Percentiles rank a stretch among this genome's conserved stretches.
These are phyloP conservation scores for Paraphaeosphaeria sporulosa DNA, from an alignment of 2,329 filamentous ascomycete genomes.

Conservation along the genomic window DNA sequence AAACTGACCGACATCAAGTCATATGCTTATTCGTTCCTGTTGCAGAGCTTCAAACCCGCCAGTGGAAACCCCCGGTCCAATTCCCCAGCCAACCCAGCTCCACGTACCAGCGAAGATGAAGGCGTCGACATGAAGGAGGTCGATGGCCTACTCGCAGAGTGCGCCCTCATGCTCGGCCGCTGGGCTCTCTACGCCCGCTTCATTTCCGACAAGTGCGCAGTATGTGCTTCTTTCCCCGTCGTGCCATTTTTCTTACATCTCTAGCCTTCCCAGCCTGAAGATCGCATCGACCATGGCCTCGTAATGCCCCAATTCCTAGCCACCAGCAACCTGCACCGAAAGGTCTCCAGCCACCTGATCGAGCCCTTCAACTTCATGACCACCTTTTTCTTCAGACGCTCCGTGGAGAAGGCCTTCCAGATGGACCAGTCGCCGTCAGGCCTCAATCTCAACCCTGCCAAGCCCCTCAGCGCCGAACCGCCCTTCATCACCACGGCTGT, in stretches of 20 bases:
- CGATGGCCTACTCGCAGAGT: slow-evolving; percentile 85
- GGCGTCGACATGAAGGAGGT: slow-evolving; percentile 96
- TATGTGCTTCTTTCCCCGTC: slow-evolving; percentile 54
- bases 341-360: slow-evolving; percentile 76
- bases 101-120: slow-evolving; percentile 82
- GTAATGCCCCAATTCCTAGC: slow-evolving; percentile 75
- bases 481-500: slow-evolving; percentile 95
- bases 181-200: slow-evolving; percentile 96
- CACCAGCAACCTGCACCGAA: slow-evolving; percentile 81
- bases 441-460: slow-evolving; percentile 77
- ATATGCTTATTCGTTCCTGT: slow-evolving; percentile 95
- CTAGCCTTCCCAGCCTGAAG: slow-evolving; percentile 54
- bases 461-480: slow-evolving; percentile 75
- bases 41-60: slow-evolving; percentile 82
- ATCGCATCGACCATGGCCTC: slow-evolving; percentile 63
- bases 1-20: slow-evolving; percentile 95
- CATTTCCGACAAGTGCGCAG: slow-evolving; percentile 82
- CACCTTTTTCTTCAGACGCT: slow-evolving; percentile 94
- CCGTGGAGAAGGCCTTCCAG: slow-evolving; percentile 97
- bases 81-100: slow-evolving; percentile 70
- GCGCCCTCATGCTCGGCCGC: slow-evolving; percentile 87
- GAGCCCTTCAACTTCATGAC: slow-evolving; percentile 90
- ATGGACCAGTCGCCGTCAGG: slow-evolving; percentile 87
- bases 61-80: slow-evolving; percentile 72
- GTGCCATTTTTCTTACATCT: slow-evolving; percentile 23